These are phyloP conservation scores for Torulaspora franciscae DNA, from an alignment of 805 yeast genomes.

Conservation along the genomic window DNA sequence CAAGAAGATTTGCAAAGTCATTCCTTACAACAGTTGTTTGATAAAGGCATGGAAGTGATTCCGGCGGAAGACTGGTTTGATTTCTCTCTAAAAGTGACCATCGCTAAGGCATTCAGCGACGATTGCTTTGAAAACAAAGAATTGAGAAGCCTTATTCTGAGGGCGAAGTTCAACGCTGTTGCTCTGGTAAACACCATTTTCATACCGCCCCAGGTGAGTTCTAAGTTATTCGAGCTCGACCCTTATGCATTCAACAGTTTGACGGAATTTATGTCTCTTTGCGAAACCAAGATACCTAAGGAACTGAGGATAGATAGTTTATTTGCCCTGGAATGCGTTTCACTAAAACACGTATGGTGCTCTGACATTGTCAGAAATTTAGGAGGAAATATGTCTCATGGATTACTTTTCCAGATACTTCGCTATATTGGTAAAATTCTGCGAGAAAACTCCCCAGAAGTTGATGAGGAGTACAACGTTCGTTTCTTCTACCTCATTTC, in stretches of 20 bases:
- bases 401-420: conserved; percentile 66
- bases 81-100: conserved; percentile 54
- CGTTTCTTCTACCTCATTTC: conserved; percentile 58
- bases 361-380: conserved; percentile 70
- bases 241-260: conserved; percentile 64
- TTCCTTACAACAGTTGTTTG: conserved; percentile 57
- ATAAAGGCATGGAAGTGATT: conserved; percentile 49
- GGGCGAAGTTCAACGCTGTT: conserved; percentile 61
- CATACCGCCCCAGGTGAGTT: conserved; percentile 53
- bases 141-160: conserved; percentile 54
- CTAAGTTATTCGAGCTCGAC: conserved; percentile 65
- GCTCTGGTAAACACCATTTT: conserved; percentile 58
- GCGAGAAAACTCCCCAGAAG: conserved; percentile 35
- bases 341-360: conserved; percentile 64
- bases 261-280: conserved; percentile 66
- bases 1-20: conserved; percentile 53
- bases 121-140: conserved; percentile 49
- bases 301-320: conserved; percentile 56
- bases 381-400: conserved; percentile 86
- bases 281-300: conserved; percentile 49
- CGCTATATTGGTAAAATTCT: conserved; percentile 55
- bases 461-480: conserved; percentile 46
- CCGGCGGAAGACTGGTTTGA: conserved; percentile 64
- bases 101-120: conserved; percentile 68
- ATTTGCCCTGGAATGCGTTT: conserved; percentile 62